phyloP scores from a whole-genome alignment of 345 rosid species.

The Laguncularia racemosa region DNA sequence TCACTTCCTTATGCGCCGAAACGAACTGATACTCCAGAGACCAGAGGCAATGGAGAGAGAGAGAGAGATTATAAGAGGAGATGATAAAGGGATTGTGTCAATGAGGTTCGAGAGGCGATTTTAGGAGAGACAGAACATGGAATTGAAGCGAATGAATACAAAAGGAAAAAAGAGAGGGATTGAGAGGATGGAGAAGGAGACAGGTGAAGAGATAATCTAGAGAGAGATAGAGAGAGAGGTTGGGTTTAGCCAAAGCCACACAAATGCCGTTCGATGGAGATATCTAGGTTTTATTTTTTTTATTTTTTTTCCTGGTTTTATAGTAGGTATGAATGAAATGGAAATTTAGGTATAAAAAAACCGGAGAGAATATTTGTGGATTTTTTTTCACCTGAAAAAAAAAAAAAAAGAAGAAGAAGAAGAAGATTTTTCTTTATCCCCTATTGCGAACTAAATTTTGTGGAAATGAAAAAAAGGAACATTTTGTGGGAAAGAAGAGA shows the following conservation, averaged over 20 bases:
- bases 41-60: neutral
- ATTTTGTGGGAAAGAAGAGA: too few relatives aligned
- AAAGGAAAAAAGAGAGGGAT: neutral
- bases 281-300: constrained; percentile 10
- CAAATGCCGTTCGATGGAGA: constrained; percentile 35
- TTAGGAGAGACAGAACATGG: neutral
- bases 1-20: too few relatives aligned
- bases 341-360: too few relatives aligned
- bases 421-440: too few relatives aligned
- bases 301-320: neutral
- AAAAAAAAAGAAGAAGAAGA: too few relatives aligned
- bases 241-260: constrained; percentile 45
- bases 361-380: too few relatives aligned
- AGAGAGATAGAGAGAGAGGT: constrained; percentile 21
- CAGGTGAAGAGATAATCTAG: constrained; percentile 47
- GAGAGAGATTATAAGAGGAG: neutral
- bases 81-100: neutral
- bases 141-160: constrained; percentile 1
- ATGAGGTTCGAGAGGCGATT: neutral
- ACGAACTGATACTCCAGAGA: constrained; percentile 5
- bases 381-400: too few relatives aligned
- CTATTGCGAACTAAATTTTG: too few relatives aligned
- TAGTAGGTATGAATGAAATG: too few relatives aligned
- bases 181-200: constrained; percentile 17
- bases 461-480: too few relatives aligned